Evolutionary conservation across 2,329 filamentous ascomycete genomes (phyloP), one percentile per base, ranked within the genome.

Genomic region (Claviceps sp.): DNA sequence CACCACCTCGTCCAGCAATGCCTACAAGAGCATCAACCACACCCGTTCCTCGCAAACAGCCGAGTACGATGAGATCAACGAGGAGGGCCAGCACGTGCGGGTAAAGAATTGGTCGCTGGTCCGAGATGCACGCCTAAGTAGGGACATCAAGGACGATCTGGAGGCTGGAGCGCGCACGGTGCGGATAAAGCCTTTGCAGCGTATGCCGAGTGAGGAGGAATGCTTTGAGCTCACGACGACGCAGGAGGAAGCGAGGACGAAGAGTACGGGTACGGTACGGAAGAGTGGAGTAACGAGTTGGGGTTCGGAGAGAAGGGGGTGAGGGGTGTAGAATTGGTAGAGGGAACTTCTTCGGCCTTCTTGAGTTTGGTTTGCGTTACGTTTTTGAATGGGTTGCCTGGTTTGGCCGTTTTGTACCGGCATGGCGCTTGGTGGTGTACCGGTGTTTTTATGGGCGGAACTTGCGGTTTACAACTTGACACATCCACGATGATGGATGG

Each of bases 1-100:
- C 39, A 47, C 34, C 10, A 11, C 50, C 14, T 52, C 50, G 11
- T 50, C 48, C 22, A 52, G 50, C 26, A 52, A 52, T 39, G 37
- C 14, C n/a, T 52, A 39, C 19, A 30, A 39, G 8, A 37, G 39
- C 8, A 48, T 13, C 13, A 44, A 24, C 19, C 40, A 34, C 13
- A 51, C 43, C 22, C 14, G 7, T 14, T 41, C 16, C 0, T 24
- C 24, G 5, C 41, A 13, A 11, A 34, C 39, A 0, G 30, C 30
- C 16, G 38, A 34, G 8, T 42, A 49, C 22, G 47, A 49, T 2
- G 24, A 30, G 11, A 24, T 49, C 16, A 17, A 17, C 30, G 47
- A 49, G 5, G 13, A 16, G 0, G 47, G 22, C 22, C 16, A 17
- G 6, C 47, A 41, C n/a, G 38, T 19, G 22, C 47, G 38, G 5